These are phyloP conservation scores for Fusarium sp. DNA, from an alignment of 2,329 filamentous ascomycete genomes.

Conservation along the genomic window DNA sequence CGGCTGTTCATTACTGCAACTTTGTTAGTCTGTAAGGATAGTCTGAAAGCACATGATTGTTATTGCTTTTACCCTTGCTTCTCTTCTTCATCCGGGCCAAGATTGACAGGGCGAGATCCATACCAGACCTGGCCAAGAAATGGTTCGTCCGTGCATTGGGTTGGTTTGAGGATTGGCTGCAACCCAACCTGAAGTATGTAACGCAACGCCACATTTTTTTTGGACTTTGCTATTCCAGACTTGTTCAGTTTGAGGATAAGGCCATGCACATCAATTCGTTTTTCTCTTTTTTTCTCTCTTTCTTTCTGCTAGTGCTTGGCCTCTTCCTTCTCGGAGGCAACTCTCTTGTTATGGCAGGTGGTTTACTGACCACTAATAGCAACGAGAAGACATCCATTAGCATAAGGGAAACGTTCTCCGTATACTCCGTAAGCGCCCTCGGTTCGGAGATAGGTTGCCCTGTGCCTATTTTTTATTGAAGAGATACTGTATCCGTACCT, in stretches of 20 bases:
- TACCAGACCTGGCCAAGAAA: not conserved
- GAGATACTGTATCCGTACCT: not conserved
- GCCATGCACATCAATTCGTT: constrained; percentile 7
- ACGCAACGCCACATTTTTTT: constrained; percentile 1
- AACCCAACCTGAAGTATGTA: not conserved
- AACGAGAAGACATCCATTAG: not conserved
- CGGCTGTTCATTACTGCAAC: not conserved
- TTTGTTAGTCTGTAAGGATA: constrained; percentile 3
- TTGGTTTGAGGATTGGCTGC: constrained; percentile 6
- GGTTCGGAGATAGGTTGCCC: constrained; percentile 3
- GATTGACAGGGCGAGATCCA: constrained; percentile 9
- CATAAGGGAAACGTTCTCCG: not conserved
- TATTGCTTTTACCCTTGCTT: not conserved
- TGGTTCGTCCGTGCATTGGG: constrained; percentile 3
- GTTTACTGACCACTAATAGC: constrained; percentile 8
- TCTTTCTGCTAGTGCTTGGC: not conserved
- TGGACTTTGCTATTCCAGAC: not conserved
- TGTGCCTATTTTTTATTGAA: not conserved
- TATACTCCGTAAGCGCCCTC: constrained; percentile 9
- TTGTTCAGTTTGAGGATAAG: constrained; percentile 8
- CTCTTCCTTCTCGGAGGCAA: constrained; percentile 13
- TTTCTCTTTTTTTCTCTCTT: not conserved
- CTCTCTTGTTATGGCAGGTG: constrained; percentile 34
- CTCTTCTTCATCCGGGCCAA: constrained; percentile 4
- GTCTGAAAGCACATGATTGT: constrained; percentile 4